These are phyloP conservation scores for Haplosporangium gracile DNA, from an alignment of 192 early-diverging fungal genomes.

Conservation along the genomic window DNA sequence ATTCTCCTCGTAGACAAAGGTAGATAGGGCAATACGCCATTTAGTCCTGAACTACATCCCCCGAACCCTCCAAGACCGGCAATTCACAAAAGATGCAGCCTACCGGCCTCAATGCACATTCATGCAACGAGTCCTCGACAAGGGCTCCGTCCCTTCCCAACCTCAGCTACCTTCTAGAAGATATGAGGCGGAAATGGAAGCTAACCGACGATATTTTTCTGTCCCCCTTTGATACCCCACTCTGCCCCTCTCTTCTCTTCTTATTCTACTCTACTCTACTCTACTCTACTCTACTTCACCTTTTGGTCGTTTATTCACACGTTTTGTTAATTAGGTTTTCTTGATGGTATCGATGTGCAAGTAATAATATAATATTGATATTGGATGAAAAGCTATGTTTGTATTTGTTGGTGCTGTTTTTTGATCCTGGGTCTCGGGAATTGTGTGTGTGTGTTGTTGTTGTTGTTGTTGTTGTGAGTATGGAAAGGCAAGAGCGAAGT, in stretches of 20 bases:
- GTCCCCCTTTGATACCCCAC: not conserved
- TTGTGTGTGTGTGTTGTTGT: not conserved
- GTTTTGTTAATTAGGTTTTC: not conserved
- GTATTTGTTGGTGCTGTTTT: not conserved
- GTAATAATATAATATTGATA: not conserved
- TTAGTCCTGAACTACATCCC: slow-evolving; percentile 18
- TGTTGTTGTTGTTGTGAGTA: not conserved
- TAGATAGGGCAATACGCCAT: slow-evolving; percentile 7
- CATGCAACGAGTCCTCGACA: slow-evolving; percentile 8
- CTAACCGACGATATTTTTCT: not conserved
- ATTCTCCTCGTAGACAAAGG: not conserved
- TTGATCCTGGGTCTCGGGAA: not conserved
- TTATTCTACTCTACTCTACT: no score
- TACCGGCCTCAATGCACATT: slow-evolving; percentile 13
- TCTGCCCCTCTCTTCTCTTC: not conserved
- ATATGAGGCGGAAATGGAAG: slow-evolving; percentile 3
- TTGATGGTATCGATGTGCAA: not conserved
- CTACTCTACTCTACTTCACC: no score
- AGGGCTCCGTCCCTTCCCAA: slow-evolving; percentile 1
- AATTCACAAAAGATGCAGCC: slow-evolving; percentile 19
- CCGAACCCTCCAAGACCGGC: not conserved
- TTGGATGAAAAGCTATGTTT: not conserved
- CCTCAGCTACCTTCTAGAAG: slow-evolving; percentile 10
- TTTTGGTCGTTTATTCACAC: not conserved
- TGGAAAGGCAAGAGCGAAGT: not conserved